Evolutionary conservation across 208 protist species (phyloP), one percentile per base, ranked within the genome.

Genomic region (Dictyostelium gargantuum): DNA sequence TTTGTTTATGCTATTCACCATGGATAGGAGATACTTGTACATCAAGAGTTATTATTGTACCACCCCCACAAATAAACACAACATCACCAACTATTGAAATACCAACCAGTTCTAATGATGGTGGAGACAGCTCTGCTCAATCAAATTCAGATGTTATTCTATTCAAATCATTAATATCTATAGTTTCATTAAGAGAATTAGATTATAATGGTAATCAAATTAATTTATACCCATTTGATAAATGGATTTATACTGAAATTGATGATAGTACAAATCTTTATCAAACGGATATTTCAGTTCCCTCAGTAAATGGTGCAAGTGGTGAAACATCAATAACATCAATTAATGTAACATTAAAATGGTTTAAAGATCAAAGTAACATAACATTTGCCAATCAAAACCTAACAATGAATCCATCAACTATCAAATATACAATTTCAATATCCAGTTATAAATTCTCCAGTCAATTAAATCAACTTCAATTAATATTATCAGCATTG

Each of bases 351-450:
- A 63, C 50, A 17, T 29, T 80, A 26, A 2, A 40, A 42, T 80
- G 23, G 17, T 80, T 29, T 40, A 63, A 44, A 63, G 29, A 80
- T 63, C 17, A 44, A 61, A 26, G n/a, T 0, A 46, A 6, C 15
- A 44, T 80, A 17, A 63, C 13, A 44, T 80, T 80, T 63, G 46
- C 46, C 8, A 44, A 54, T 63, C 26, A 58, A 63, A 3, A 44
- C 15, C n/a, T 80, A n/a, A 5, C 4, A 29, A 80, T 80, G 48
- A 38, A 58, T 32, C 75, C 75, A 56, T 80, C 44, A 15, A n/a
- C n/a, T n/a, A 80, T 80, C 5, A 80, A 80, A 63, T 80, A 61
- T 44, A 44, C 46, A 21, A 80, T 80, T 46, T 29, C 61, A 40
- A 23, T 80, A 13, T 46, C 46, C 29, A 23, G 15, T 19, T 80